Conservation (phyloP, 345 rosid species). For the Rhodamnia argentea region DNA sequence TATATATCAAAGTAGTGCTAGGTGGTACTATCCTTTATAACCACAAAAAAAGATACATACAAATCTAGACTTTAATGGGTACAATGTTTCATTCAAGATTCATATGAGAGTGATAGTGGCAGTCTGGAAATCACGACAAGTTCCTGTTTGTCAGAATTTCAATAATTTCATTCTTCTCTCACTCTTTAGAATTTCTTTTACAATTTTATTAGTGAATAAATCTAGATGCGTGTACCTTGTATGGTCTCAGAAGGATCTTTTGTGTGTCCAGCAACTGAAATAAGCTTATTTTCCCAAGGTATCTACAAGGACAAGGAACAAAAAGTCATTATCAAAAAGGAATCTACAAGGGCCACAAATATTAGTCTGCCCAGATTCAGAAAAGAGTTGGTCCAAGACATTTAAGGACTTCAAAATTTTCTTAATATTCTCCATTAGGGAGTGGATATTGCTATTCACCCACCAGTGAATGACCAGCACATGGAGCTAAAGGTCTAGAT, state of each 20-base stretch:
- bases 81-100: not conserved
- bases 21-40: not conserved
- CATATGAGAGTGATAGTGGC: not conserved
- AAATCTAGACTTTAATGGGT: not conserved
- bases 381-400: constrained; percentile 2
- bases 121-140: not conserved
- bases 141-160: not conserved
- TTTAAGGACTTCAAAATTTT: not conserved
- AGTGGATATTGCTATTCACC: constrained; percentile 15
- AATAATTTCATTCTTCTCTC: not conserved
- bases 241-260: constrained; percentile 85
- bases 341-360: not conserved
- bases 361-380: not conserved
- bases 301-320: constrained; percentile 36
- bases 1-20: not conserved
- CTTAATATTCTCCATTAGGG: not conserved
- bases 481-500: constrained; percentile 42
- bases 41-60: not conserved
- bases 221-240: constrained; percentile 40
- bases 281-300: constrained; percentile 86
- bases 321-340: constrained; percentile 6
- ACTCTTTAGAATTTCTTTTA: not conserved
- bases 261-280: constrained; percentile 90
- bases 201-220: not conserved
- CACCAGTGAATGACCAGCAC: constrained; percentile 99